phyloP scores from a whole-genome alignment of 2,329 filamentous ascomycete genomes.

The Trichoderma cornu-damae region DNA sequence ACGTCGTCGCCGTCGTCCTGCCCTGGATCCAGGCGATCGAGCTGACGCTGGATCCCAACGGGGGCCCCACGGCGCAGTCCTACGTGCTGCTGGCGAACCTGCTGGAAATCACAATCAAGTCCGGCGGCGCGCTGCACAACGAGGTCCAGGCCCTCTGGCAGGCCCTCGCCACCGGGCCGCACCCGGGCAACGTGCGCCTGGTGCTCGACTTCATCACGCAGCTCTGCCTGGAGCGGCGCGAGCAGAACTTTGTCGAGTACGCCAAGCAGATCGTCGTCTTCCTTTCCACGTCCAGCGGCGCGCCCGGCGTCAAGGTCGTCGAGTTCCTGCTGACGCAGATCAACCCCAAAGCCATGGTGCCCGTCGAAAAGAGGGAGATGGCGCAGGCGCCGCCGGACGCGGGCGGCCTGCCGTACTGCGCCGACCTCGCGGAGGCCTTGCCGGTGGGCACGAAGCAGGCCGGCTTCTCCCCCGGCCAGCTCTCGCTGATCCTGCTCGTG shows the following conservation, averaged over 20 bases:
- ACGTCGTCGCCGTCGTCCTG: slow-evolving; percentile 88
- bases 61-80: slow-evolving; percentile 82
- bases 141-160: slow-evolving; percentile 98
- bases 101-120: slow-evolving; percentile 93
- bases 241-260: slow-evolving; percentile 97
- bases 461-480: slow-evolving; percentile 85
- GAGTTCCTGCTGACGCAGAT: slow-evolving; percentile 91
- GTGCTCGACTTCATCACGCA: slow-evolving; percentile 96
- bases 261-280: slow-evolving; percentile 98
- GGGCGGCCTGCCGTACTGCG: slow-evolving; percentile 76
- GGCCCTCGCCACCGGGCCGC: slow-evolving; percentile 85
- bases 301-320: slow-evolving; percentile 81
- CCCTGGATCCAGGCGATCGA: slow-evolving; percentile 97
- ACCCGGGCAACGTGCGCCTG: slow-evolving; percentile 88
- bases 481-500: slow-evolving; percentile 88
- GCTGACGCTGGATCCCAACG: slow-evolving; percentile 84
- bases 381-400: slow-evolving; percentile 68
- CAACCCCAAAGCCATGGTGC: slow-evolving; percentile 93
- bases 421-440: slow-evolving; percentile 71
- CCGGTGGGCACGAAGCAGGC: slow-evolving; percentile 88
- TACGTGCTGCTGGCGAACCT: slow-evolving; percentile 94
- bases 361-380: slow-evolving; percentile 71
- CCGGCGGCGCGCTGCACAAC: slow-evolving; percentile 81
- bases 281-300: slow-evolving; percentile 69
- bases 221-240: slow-evolving; percentile 84